Evolutionary conservation across 768 basidiomycete genomes (phyloP), one percentile per base, ranked within the genome.

Genomic region (Rhizopogon rudus): DNA sequence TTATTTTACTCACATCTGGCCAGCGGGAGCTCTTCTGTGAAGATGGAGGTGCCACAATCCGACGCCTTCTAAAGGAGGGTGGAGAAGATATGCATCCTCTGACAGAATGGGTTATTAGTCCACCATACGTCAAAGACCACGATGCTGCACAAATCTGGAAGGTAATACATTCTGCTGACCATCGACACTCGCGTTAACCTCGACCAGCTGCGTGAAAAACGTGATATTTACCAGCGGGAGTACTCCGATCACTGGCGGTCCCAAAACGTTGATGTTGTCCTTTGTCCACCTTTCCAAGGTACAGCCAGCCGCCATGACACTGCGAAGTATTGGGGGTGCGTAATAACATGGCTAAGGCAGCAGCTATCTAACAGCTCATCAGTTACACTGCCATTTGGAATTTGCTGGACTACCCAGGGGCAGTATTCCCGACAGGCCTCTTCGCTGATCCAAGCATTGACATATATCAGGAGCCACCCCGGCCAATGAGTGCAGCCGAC

Each of bases 371-470:
- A 63, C 76, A 77, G 43, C 56, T 75, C 9, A 57, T 68, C 41
- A 73, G 73, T 5, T 78, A 77, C 53, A 75, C 77, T 0, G 70
- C 65, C 10, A 59, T 74, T 25, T 76, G 72, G 68, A 80, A 80
- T 54, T 59, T 79, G 16, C 61, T 72, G 12, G 78, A 80, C 60
- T 78, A 73, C 51, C 72, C 78, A 0, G 70, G 71, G 1, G 71
- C 68, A 2, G 73, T 77, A 5, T 75, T 80, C 64, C 79, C 77
- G 6, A 74, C 72, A n/a, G 75, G 76, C 14, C 65, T 71, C 17
- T 40, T 57, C 20, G 58, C 54, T 44, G 64, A 71, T 53, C 61
- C 71, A 40, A 42, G 59, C 2, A 5, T 67, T 5, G 72, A 73
- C 31, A 10, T 50, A 17, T 12, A 54, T 17, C 44, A 60, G 43